phyloP scores from a whole-genome alignment of 148 eudicot genomes.

The Polygonum aviculare region DNA sequence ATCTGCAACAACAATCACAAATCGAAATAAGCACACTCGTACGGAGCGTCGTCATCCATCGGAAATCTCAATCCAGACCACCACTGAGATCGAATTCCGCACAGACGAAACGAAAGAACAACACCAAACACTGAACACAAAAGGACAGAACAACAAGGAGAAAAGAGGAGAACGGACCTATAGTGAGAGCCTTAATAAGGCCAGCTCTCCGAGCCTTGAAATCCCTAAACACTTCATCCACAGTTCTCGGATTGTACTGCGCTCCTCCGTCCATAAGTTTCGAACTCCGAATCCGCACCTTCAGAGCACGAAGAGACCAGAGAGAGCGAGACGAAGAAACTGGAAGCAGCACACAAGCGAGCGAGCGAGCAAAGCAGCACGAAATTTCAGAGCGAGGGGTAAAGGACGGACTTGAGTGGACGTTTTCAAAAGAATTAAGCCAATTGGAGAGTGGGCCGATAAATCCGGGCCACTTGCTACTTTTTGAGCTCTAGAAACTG shows the following conservation, averaged over 20 bases:
- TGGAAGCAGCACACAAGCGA: neutral
- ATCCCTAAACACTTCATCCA: constrained; percentile 40
- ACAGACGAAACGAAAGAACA: neutral
- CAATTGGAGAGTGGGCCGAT: neutral
- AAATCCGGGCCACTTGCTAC: constrained; percentile 1
- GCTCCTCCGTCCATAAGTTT: constrained; percentile 10
- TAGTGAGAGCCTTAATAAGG: constrained; percentile 38
- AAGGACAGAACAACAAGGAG: neutral
- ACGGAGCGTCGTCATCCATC: neutral
- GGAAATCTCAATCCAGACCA: neutral
- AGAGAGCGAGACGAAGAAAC: neutral
- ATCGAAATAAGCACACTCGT: neutral
- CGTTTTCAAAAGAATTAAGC: neutral
- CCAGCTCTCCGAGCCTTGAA: constrained; percentile 41
- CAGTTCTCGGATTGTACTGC: constrained; percentile 23
- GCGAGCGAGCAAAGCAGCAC: neutral
- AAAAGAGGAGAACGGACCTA: constrained; percentile 16
- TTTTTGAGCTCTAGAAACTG: neutral
- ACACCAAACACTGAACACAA: neutral
- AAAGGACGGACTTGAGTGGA: constrained; percentile 1
- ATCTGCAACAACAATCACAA: constrained; percentile 3
- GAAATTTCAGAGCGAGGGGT: neutral
- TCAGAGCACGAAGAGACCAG: neutral
- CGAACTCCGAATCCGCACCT: neutral
- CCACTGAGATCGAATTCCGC: neutral